phyloP scores from a whole-genome alignment of 768 basidiomycete genomes.

The Mycena chlorophos region DNA sequence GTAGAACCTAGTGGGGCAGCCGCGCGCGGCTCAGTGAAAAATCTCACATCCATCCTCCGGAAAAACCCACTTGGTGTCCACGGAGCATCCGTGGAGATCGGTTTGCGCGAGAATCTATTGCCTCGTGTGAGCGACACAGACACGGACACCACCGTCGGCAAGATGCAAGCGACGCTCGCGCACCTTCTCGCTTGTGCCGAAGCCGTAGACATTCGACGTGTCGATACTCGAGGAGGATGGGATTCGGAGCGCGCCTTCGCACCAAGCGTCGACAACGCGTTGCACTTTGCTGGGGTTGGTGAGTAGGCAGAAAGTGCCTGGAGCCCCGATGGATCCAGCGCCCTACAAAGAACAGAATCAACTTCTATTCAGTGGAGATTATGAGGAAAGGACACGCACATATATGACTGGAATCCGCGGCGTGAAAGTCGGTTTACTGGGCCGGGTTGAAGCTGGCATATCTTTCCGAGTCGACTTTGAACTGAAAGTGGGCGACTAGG shows the following conservation, averaged over 20 bases:
- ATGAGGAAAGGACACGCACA: slow-evolving; percentile 21
- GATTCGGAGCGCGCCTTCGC: slow-evolving; percentile 18
- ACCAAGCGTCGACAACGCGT: slow-evolving; percentile 44
- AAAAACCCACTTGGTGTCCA: slow-evolving; percentile 46
- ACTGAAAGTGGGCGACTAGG: not conserved
- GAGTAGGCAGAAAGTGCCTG: slow-evolving; percentile 42
- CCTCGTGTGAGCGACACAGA: not conserved
- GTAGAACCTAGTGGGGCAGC: not conserved
- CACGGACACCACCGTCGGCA: not conserved
- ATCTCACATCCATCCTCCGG: no score
- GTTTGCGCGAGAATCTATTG: slow-evolving; percentile 40
- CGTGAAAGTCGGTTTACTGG: not conserved
- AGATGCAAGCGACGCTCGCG: slow-evolving; percentile 1
- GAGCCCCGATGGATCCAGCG: slow-evolving; percentile 43
- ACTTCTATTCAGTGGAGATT: not conserved
- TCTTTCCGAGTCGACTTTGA: not conserved
- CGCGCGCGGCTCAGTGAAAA: not conserved
- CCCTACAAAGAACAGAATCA: slow-evolving; percentile 32
- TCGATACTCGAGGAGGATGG: slow-evolving; percentile 38
- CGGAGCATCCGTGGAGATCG: slow-evolving; percentile 34
- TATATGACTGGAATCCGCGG: slow-evolving; percentile 40
- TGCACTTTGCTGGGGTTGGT: slow-evolving; percentile 38
- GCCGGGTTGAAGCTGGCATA: not conserved
- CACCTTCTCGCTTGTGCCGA: slow-evolving; percentile 48
- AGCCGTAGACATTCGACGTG: slow-evolving; percentile 45